Evolutionary conservation across 331 rosid genomes (phyloP), one percentile per base, ranked within the genome.

Genomic region (Phaseolus coccineus): DNA sequence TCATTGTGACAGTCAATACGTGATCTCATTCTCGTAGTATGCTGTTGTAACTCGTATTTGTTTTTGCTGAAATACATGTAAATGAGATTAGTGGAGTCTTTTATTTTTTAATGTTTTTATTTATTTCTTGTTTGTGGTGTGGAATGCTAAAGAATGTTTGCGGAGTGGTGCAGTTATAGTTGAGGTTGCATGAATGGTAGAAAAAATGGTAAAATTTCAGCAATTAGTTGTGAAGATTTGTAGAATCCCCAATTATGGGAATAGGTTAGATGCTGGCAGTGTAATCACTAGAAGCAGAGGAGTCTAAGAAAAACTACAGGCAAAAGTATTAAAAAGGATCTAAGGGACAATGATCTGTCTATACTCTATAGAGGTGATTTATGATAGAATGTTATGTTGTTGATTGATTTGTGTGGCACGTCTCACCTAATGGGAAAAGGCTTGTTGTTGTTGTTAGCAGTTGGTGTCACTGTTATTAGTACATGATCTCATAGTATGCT

Each of bases 151-250:
- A 71, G 33, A 68, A 39, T 68, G 69, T 74, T 44, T 30, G 56
- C 68, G 13, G 39, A 47, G 77, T 14, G 35, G 80, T 84, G 79
- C 96, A 22, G 3, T 56, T 63, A 81, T 92, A 50, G 30, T 35
- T 44, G 89, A 37, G 69, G 3, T 6, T 33, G 69, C 27, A 35
- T 35, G 47, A 33, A 31, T 63, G 44, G 46, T 63, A 15, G 47
- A 7, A 33, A 31, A 63, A 62, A 61, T 28, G 42, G 25, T 31
- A 62, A 14, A 14, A 3, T 62, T 12, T 6, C 8, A 42, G 9
- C 64, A 0, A 3, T n/a, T 31, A 25, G 44, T 57, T 24, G 44
- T 61, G 42, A 31, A 62, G 44, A 30, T 62, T 59, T 28, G 66
- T 59, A 12, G 40, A 12, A 59, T 42, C 1, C 9, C 39, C 65